phyloP scores from a whole-genome alignment of 371 early-diverging fungal genomes.

The Mortierella sp. region DNA sequence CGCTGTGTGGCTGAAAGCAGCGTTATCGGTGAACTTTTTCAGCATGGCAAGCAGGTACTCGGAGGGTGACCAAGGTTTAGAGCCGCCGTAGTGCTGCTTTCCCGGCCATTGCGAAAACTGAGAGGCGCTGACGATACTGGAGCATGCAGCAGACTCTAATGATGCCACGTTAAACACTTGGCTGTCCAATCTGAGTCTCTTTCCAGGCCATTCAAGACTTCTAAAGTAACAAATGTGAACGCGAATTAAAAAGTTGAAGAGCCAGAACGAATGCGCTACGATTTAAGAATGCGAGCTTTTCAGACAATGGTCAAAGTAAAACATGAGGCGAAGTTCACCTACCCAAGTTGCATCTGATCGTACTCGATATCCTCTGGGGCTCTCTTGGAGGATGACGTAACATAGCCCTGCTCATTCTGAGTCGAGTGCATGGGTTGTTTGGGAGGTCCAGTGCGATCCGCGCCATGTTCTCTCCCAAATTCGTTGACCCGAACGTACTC shows the following conservation, averaged over 20 bases:
- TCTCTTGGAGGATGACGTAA: neutral
- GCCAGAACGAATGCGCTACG: neutral
- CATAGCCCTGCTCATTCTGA: neutral
- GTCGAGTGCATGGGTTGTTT: neutral
- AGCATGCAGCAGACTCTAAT: constrained; percentile 24
- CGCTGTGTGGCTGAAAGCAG: constrained; percentile 19
- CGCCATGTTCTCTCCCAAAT: neutral
- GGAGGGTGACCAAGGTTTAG: constrained; percentile 1
- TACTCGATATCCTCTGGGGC: neutral
- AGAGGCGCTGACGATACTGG: constrained; percentile 39
- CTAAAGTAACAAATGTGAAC: neutral
- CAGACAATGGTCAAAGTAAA: neutral
- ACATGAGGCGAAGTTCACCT: neutral
- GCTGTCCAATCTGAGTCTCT: constrained; percentile 21
- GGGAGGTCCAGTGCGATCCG: neutral
- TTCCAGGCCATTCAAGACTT: constrained; percentile 19
- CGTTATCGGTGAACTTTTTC: constrained; percentile 18
- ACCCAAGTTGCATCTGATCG: neutral
- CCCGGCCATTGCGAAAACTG: constrained; percentile 33
- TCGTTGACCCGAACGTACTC: constrained; percentile 12
- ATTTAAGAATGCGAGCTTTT: neutral
- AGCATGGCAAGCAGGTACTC: constrained; percentile 20
- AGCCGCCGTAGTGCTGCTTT: neutral
- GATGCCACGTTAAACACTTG: constrained; percentile 13
- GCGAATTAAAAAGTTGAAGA: neutral